Conservation (phyloP, 495 filamentous ascomycete genomes). For the Schizothecium vesticola region DNA sequence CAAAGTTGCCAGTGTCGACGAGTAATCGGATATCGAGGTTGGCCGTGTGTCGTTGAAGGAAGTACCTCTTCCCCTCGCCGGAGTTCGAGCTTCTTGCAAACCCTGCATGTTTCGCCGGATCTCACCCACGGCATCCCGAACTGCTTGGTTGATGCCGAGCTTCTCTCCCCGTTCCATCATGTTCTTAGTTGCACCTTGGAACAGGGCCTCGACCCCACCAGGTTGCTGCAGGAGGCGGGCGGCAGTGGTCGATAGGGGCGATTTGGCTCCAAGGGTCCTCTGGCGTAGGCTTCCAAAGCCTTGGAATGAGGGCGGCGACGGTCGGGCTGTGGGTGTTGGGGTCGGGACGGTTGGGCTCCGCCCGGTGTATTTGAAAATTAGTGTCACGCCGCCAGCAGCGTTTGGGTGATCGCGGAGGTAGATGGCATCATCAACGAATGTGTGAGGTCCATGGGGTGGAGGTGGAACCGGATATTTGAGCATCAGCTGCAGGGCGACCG, state of each 20-base stretch:
- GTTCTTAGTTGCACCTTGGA: conserved; percentile 81
- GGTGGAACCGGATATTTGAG: conserved; percentile 73
- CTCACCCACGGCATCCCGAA: conserved; percentile 84
- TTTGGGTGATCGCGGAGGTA: conserved; percentile 76
- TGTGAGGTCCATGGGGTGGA: conserved; percentile 59
- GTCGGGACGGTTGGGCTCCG: conserved; percentile 53
- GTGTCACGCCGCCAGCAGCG: conserved; percentile 59
- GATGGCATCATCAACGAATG: conserved; percentile 82
- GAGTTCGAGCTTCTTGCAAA: conserved; percentile 39
- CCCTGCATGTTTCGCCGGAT: conserved; percentile 50
- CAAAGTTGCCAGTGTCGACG: conserved; percentile 41
- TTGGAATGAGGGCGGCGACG: conserved; percentile 29
- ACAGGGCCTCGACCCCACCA: conserved; percentile 64
- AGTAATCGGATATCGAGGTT: conserved; percentile 8
- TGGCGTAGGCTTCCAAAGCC: conserved; percentile 29
- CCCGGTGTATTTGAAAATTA: conserved; percentile 81
- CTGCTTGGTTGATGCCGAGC: conserved; percentile 83
- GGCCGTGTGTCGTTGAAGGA: conserved; percentile 25
- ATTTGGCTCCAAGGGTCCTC: conserved; percentile 34
- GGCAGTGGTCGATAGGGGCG: conserved; percentile 51
- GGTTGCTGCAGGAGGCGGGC: conserved; percentile 53
- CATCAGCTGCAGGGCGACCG: conserved; percentile 70
- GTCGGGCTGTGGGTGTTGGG: conserved; percentile 31
- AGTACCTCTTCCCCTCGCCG: conserved; percentile 24
- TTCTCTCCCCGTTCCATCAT: conserved; percentile 78